Percentiles rank a stretch among this genome's conserved stretches.
Evolutionary conservation across 805 yeast species (phyloP).

Genomic region (Metschnikowia arizonensis): DNA sequence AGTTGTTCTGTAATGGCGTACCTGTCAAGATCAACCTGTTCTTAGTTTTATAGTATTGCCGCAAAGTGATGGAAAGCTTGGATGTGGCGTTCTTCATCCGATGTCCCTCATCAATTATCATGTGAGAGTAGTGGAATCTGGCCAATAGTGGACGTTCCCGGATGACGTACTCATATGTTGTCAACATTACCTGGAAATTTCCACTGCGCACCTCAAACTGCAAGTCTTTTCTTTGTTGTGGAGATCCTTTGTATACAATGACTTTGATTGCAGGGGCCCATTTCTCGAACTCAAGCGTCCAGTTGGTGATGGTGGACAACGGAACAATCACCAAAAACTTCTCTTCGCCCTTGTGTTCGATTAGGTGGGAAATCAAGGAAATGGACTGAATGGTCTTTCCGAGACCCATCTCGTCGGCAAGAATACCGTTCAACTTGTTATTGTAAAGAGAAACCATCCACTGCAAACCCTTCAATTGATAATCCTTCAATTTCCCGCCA

Average conservation of each 20-base stretch:
- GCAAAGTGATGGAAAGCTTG: conserved; percentile 66
- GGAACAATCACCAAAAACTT: conserved; percentile 81
- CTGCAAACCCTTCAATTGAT: conserved; percentile 61
- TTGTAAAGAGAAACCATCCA: conserved; percentile 66
- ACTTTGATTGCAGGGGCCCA: conserved; percentile 82
- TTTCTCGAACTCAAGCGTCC: conserved; percentile 82
- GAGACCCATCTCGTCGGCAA: conserved; percentile 67
- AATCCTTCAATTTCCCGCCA: conserved; percentile 78
- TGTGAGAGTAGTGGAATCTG: conserved; percentile 73
- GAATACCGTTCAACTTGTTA: conserved; percentile 58
- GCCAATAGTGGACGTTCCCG: conserved; percentile 68
- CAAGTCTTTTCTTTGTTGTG: conserved; percentile 61
- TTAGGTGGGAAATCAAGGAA: conserved; percentile 65
- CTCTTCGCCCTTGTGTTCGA: conserved; percentile 63
- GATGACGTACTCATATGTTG: conserved; percentile 79
- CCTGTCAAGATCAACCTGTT: conserved; percentile 80
- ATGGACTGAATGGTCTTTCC: conserved; percentile 75
- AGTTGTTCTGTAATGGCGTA: conserved; percentile 80
- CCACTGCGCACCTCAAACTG: conserved; percentile 63
- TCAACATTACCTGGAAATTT: conserved; percentile 69
- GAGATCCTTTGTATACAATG: conserved; percentile 74
- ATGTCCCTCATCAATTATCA: conserved; percentile 91
- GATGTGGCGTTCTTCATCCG: conserved; percentile 80
- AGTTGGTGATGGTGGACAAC: conserved; percentile 75
- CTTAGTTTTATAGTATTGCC: conserved; percentile 67